phyloP scores from a whole-genome alignment of 2,329 filamentous ascomycete species.

The Neobulgaria alba region DNA sequence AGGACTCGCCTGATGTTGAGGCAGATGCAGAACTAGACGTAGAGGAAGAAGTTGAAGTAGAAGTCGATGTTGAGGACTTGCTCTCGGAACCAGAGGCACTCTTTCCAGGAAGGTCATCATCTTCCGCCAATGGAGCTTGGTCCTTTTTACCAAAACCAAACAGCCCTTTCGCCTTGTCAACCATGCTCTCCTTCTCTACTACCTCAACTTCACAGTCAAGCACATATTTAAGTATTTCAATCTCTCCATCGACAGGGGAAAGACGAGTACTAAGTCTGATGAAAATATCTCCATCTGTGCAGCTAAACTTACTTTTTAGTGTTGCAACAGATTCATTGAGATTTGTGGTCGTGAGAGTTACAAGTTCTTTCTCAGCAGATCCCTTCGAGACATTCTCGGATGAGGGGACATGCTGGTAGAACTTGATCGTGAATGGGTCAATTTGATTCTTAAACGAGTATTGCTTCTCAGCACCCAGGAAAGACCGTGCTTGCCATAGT shows the following conservation, averaged over 20 bases:
- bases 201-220: slow-evolving; percentile 80
- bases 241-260: slow-evolving; percentile 64
- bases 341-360: slow-evolving; percentile 69
- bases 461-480: slow-evolving; percentile 72
- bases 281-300: slow-evolving; percentile 65
- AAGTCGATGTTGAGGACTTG: slow-evolving; percentile 26
- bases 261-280: slow-evolving; percentile 74
- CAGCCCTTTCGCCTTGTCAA: slow-evolving; percentile 91
- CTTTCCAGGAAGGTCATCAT: slow-evolving; percentile 28
- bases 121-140: slow-evolving; percentile 58
- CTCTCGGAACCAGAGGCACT: slow-evolving; percentile 36
- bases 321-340: slow-evolving; percentile 73
- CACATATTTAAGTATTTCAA: slow-evolving; percentile 65
- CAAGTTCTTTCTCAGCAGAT: slow-evolving; percentile 50
- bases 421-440: slow-evolving; percentile 64
- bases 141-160: slow-evolving; percentile 92
- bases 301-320: slow-evolving; percentile 66
- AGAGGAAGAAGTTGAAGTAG: slow-evolving; percentile 40
- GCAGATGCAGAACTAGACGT: slow-evolving; percentile 37
- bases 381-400: slow-evolving; percentile 34
- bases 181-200: slow-evolving; percentile 65
- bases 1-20: slow-evolving; percentile 22
- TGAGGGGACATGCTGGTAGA: slow-evolving; percentile 63
- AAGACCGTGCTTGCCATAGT: slow-evolving; percentile 71
- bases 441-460: slow-evolving; percentile 73